Base-by-base conservation (phyloP, 768 basidiomycete genomes). In the Tylopilus vinaceipallidus region DNA sequence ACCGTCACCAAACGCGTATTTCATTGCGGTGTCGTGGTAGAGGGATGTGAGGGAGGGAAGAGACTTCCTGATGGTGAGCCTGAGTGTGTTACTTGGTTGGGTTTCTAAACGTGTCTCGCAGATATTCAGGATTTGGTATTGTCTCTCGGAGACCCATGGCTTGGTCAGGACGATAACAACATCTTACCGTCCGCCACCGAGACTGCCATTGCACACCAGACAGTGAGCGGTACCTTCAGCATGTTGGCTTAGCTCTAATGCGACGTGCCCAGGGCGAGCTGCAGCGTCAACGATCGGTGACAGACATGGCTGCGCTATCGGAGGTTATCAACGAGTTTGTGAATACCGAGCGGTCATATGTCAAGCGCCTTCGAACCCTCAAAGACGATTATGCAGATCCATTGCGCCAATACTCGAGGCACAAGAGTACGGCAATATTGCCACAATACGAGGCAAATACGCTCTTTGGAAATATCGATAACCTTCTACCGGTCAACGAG, bases 391-490 rank as follows among this genome's bases (percentile, higher is more conserved):
- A 97, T 63, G 95, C 95, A 29, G 87, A 92, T 64, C 97, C 94
- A 9, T 74, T 99, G 23, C 83, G 94, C 32, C 79, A 79, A 37
- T 99, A 95, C 65, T 83, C 95, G 19, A 79, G 81, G 47, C 84
- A 78, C 66, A 89, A 90, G 63, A 85, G 87, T 51, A 94, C 90
- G 0, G 83, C 88, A 30, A 91, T 99, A 58, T 79, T 99, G 38
- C 86, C 89, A 1, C 70, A 82, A 19, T 98, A 95, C 65, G 90
- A 98, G 65, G 95, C 95, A 29, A 94, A 90, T 56, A 90, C 83
- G 1, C 77, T 99, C 20, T 98, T 99, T 58, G 91, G 91, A 47
- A 98, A 99, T 69, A 79, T 98, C 43, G 95, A 98, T 67, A 84
- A 81, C 44, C 77, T 99, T 19, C 68, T 98, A 3, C 85, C 85